Evolutionary conservation across 2,329 filamentous ascomycete genomes (phyloP), one percentile per base, ranked within the genome.

Genomic region (Ascochyta clinopodiicola): DNA sequence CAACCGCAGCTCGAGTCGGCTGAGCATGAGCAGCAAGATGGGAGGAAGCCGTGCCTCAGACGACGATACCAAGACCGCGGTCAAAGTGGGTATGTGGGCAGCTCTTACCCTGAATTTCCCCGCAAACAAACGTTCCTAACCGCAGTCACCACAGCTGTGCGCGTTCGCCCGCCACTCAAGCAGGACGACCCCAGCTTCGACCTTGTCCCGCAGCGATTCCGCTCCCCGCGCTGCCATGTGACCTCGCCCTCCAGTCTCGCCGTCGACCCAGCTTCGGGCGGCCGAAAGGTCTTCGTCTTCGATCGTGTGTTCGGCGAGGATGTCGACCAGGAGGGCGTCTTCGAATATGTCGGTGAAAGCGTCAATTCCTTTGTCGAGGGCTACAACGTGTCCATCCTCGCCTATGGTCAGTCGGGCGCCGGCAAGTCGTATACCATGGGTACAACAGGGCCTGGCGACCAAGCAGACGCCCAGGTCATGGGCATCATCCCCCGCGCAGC

Each of bases 381-480:
- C 50, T 99, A 98, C 84, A 99, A 99, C 85, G 95, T 99, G 55
- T 99, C 95, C 3, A 86, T 99, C 44, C 81, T 99, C 67, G 95
- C 95, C 43, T 99, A 99, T 71, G 95, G 95, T 63, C 95, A 99
- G 80, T 99, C 95, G 25, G 95, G 95, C 52, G 92, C 95, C 10
- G 95, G 95, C 66, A 99, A 99, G 79, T 98, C 94, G 2, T 98
- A 96, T 74, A 99, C 95, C 0, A 99, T 99, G 95, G 95, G 95
- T 53, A 99, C 95, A 0, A 92, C 94, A 0, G 92, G 92, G 4
- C 91, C 93, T 2, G 77, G 77, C 21, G 93, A 97, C 69, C 89
- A 96, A 70, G 82, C 80, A 24, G 83, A 94, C 67, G 63, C 82
- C 27, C 84, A 88, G 7, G 77, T 86, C 27, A 95, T 94, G 90